Base-by-base conservation (phyloP, 106 monocot species). In the Triglochin maritima region DNA sequence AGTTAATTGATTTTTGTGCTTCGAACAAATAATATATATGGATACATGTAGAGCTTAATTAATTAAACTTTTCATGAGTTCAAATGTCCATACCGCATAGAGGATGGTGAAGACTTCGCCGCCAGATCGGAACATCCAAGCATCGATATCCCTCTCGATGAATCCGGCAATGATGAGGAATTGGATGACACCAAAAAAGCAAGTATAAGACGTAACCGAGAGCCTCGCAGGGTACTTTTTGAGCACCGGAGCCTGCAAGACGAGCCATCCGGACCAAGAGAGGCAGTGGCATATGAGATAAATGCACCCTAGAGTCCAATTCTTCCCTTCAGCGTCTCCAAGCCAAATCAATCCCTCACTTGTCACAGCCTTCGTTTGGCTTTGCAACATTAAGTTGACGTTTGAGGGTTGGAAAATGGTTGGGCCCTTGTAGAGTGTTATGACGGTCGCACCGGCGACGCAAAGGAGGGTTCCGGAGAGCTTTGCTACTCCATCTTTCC, bases 181-280 rank as follows among this genome's bases (percentile, higher is more conserved):
- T 79, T 95, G 94, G 61, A 95, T 72, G 67, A 95, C 87, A 2
- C 94, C 94, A 70, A 95, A 95, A 82, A 95, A 95, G 68, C 94
- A 95, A 9, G 94, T 95, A 85, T 90, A 90, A 50, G 94, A 90
- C 0, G 94, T 95, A 41, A 95, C 86, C 0, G 94, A 95, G 4
- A 95, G 79, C 69, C 94, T 74, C n/a, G 94, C 94, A 49, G 94
- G 94, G 73, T 95, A 95, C 68, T 85, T 95, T 79, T 90, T 90
- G 59, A 95, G 72, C 68, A 95, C 81, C 7, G 94, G 94, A 3
- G 85, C 81, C 78, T 95, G 94, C 14, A 95, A 81, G 16, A 95
- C 94, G 9, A 95, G 79, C 94, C 94, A 95, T 7, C 87, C 94
- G 3, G 94, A 87, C 94, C 94, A 95, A 9, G 94, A 90, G 15